Base-by-base conservation (phyloP, 306 rosid species). In the Nissolia schottii region DNA sequence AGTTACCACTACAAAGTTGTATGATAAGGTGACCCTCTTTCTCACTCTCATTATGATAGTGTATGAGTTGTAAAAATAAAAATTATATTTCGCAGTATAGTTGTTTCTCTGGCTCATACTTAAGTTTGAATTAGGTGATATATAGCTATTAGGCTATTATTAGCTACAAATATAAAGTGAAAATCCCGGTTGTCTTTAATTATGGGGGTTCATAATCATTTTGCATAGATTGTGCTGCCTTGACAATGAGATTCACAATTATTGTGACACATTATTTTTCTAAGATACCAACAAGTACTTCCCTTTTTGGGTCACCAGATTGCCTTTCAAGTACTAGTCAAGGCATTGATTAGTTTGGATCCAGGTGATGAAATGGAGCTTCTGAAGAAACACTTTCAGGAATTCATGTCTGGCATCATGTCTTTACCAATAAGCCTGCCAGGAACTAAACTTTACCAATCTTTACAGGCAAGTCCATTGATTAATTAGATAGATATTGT, bases 371-470 rank as follows among this genome's bases (percentile, higher is more conserved):
- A 92, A 61, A 91, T 91, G 97, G 91, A 94, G 51, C 79, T 81
- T 50, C 87, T 94, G 28, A 86, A 84, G 87, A 84, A 89, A 76
- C 85, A 87, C 71, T 94, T 89, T 77, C 96, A 88, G 70, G 85
- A 86, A 73, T 94, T 94, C 84, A 91, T 86, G 31, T 89, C 98
- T n/a, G 97, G 98, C 74, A 88, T 94, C 62, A 94, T 94, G 92
- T 87, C 96, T 70, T 68, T 94, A 32, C 98, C 98, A 13, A 83
- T 94, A 50, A 94, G 85, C 56, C 57, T 94, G 49, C 98, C 98
- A 16, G 98, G 98, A 67, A 91, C 88, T 61, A 87, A 73, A 75
- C 94, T 94, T 48, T 72, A 87, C 81, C 83, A 85, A 77, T 94
- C 98, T 67, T 70, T 94, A 57, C 96, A 85, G 96, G 98, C 80